Evolutionary conservation across 2,329 filamentous ascomycete species (phyloP).

Genomic region (Cordyceps cateniannulata): DNA sequence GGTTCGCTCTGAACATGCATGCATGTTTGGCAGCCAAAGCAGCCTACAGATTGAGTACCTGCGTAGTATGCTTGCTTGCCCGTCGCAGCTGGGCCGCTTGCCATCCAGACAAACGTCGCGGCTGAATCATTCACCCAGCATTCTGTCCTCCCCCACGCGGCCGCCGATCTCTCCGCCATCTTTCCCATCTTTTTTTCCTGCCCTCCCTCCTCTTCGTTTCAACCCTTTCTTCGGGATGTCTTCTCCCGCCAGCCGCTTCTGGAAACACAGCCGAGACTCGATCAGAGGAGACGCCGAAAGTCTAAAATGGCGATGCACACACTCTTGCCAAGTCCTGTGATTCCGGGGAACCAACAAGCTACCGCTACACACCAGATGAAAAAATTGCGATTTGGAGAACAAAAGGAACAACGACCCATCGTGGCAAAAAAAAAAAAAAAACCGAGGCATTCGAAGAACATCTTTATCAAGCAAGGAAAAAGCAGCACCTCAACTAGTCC

Average conservation of each 20-base stretch:
- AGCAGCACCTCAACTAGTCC: constrained; percentile 4
- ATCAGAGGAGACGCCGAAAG: constrained; percentile 1
- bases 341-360: not conserved
- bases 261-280: not conserved
- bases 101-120: too few relatives aligned
- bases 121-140: not conserved
- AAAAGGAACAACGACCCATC: not conserved
- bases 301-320: not conserved
- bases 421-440: not conserved
- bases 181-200: too few relatives aligned
- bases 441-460: not conserved
- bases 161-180: not conserved
- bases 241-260: not conserved
- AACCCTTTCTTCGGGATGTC: not conserved
- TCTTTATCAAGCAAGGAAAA: not conserved
- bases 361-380: not conserved
- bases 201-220: not conserved
- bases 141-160: not conserved
- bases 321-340: not conserved
- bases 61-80: too few relatives aligned
- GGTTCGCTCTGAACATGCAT: too few relatives aligned
- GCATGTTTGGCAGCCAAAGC: too few relatives aligned
- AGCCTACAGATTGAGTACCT: not conserved
- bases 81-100: too few relatives aligned
- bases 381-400: not conserved